A percentile compares a stretch with the other conserved stretches of the same genome.
Evolutionary conservation across 768 basidiomycete species (phyloP).

Genomic region (Hericium erinaceus): DNA sequence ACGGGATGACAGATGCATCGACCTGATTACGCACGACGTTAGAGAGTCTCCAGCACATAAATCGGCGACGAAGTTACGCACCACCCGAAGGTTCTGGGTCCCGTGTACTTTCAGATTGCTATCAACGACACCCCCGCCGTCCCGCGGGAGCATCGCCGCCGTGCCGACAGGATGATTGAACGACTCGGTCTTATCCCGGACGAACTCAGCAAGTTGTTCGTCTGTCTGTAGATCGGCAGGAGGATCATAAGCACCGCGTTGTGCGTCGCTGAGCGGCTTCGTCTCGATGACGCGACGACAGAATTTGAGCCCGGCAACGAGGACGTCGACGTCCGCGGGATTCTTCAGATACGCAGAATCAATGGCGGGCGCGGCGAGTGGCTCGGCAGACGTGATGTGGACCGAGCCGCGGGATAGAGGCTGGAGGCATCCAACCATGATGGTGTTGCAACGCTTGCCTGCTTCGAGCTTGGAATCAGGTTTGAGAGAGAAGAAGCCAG

Average conservation of each 20-base stretch:
- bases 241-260: neutral
- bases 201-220: neutral
- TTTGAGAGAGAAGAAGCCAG: neutral
- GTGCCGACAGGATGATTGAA: neutral
- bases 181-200: neutral
- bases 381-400: neutral
- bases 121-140: neutral
- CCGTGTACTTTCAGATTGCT: neutral
- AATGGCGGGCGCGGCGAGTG: neutral
- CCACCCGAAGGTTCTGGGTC: neutral
- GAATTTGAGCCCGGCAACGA: neutral
- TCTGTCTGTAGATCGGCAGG: neutral
- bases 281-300: neutral
- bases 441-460: neutral
- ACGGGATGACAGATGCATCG: neutral
- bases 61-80: neutral
- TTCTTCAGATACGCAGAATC: neutral
- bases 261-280: neutral
- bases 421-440: neutral
- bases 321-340: neutral
- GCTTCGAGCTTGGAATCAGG: neutral
- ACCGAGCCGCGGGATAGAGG: neutral
- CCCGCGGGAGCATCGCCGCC: neutral
- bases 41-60: neutral
- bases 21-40: neutral